These are phyloP conservation scores for Trichomonascaceae sp. DNA, from an alignment of 1,139 yeast species.

Conservation along the genomic window DNA sequence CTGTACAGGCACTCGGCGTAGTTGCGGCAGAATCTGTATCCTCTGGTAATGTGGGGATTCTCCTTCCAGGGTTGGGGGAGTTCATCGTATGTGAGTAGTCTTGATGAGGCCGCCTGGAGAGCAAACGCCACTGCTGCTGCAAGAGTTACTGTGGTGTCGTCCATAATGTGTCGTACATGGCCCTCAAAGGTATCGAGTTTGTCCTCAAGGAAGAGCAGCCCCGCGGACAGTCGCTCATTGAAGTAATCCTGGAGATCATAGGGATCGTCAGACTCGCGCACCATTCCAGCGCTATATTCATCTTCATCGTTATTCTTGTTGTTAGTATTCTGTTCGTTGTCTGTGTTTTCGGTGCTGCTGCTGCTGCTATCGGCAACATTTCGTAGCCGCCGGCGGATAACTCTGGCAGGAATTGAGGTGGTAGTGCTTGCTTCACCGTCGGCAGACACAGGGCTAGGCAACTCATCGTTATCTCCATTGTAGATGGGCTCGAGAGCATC, in stretches of 20 bases:
- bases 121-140: conserved; percentile 24
- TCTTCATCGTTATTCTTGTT: not conserved
- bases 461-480: conserved; percentile 2
- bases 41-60: conserved; percentile 69
- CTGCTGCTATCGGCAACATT: not conserved
- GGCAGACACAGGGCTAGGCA: not conserved
- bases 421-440: not conserved
- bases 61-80: conserved; percentile 90
- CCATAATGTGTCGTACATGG: conserved; percentile 10
- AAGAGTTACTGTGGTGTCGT: conserved; percentile 5
- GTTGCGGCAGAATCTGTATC: conserved; percentile 69
- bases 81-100: conserved; percentile 70
- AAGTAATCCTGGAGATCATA: not conserved
- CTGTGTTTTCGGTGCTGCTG: not conserved
- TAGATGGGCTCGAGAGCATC: conserved; percentile 5
- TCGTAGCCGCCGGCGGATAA: not conserved
- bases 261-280: not conserved
- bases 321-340: not conserved
- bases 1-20: conserved; percentile 48
- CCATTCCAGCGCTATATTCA: not conserved
- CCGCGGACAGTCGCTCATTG: conserved; percentile 11
- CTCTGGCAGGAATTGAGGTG: not conserved
- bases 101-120: conserved; percentile 33
- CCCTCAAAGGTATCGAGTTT: conserved; percentile 22
- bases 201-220: conserved; percentile 21